Percentiles rank a stretch among this genome's conserved stretches.
phyloP scores from a whole-genome alignment of 108 stramenopile genomes.

The Fistulifera solaris region DNA sequence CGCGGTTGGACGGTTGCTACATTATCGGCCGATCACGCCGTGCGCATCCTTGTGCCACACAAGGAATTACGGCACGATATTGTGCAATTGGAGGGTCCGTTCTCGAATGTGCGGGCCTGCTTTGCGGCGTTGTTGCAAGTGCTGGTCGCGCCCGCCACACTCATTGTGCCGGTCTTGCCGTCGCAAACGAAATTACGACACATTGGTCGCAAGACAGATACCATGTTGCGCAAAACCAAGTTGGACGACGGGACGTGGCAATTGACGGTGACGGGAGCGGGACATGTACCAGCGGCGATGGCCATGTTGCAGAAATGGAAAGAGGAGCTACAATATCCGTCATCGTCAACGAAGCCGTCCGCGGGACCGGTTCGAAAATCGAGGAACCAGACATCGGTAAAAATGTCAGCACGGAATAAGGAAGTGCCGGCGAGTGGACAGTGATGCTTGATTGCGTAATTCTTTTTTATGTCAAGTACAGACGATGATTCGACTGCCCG shows the following conservation, averaged over 20 bases:
- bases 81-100: constrained; percentile 40
- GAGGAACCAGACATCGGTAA: too few species aligned
- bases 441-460: too few species aligned
- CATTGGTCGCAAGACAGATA: constrained; percentile 38
- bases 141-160: not conserved
- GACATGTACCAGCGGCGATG: constrained; percentile 5
- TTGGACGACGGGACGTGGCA: not conserved
- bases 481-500: too few species aligned
- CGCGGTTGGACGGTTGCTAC: constrained; percentile 39
- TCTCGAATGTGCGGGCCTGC: constrained; percentile 21
- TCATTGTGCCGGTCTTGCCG: constrained; percentile 20
- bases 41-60: constrained; percentile 66
- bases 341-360: too few species aligned
- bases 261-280: constrained; percentile 5
- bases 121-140: constrained; percentile 9
- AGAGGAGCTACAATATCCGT: not conserved
- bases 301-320: constrained; percentile 7
- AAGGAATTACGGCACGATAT: constrained; percentile 33
- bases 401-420: too few species aligned
- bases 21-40: constrained; percentile 34
- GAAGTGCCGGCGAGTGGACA: too few species aligned
- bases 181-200: constrained; percentile 44
- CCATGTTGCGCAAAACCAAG: constrained; percentile 25
- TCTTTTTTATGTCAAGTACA: too few species aligned
- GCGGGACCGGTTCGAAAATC: too few species aligned